Base-by-base conservation (phyloP, 2,329 filamentous ascomycete genomes). In the Xylariaceae sp. region DNA sequence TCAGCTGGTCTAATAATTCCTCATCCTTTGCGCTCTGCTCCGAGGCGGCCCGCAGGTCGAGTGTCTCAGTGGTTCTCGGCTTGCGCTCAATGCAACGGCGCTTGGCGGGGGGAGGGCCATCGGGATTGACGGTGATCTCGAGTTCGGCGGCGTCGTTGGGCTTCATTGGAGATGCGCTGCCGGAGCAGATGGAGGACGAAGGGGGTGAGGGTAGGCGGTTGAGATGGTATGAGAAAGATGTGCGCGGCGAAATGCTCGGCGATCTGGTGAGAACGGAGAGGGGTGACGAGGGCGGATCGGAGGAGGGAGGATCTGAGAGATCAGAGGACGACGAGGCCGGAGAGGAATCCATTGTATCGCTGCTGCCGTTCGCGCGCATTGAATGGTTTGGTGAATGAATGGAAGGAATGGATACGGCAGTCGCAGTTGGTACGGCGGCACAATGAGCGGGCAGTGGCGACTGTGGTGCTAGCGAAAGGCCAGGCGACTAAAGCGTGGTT, bases 1-100 rank as follows among this genome's bases (percentile, higher is more conserved):
- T 70, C 22, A 98, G 73, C 45, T 83, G 79, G 49, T 86, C 78
- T 32, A 95, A 72, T 50, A 92, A 79, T 29, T 77, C 72, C 40
- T 72, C 66, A 33, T 69, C 64, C 39, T 75, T 71, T 14, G 75
- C 71, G 32, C 70, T 69, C 36, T 80, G 68, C 11, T 76, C 69
- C 43, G 72, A 74, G 40, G 67, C 64, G 17, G 63, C 65, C 34
- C 73, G 71, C 29, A 97, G 71, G 66, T 96, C 84, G 32, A 98
- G 76, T 61, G 87, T 81, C 58, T 88, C 80, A n/a, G 91, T 95
- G 17, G 79, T 89, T 58, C 89, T 85, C 59, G 86, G 71, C 54
- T 75, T 76, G 45, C 58, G 59, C 50, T 73, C 72, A 44, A 85
- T 76, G 63, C 82, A 83, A 59, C 86, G 82, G 66, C 86, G 86